These are phyloP conservation scores for Croton setiger DNA, from an alignment of 441 rosid species.

Conservation along the genomic window DNA sequence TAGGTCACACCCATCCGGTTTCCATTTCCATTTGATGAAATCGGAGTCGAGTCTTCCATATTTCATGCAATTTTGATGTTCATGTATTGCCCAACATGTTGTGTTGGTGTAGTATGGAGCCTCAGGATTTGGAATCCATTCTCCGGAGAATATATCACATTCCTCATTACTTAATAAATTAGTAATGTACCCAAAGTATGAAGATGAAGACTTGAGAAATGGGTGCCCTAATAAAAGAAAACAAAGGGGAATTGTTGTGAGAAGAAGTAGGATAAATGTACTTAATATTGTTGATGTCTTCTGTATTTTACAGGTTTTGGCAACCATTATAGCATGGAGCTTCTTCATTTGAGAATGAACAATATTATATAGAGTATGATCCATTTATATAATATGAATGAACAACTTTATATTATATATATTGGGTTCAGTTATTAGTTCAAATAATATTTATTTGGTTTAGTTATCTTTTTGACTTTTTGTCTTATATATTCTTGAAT, in stretches of 20 bases:
- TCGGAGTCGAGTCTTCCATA: conserved; percentile 77
- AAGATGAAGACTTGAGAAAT: background rate
- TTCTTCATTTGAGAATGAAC: conserved; percentile 16
- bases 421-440: too few relatives aligned
- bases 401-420: too few relatives aligned
- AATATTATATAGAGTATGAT: too few relatives aligned
- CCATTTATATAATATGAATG: too few relatives aligned
- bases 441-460: too few relatives aligned
- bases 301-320: conserved; percentile 11
- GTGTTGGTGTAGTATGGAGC: conserved; percentile 73
- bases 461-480: too few relatives aligned
- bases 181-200: background rate
- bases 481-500: too few relatives aligned
- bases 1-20: conserved; percentile 62
- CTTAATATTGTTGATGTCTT: conserved; percentile 32
- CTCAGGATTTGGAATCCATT: conserved; percentile 58
- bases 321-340: conserved; percentile 21
- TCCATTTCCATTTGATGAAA: conserved; percentile 87
- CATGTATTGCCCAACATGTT: conserved; percentile 77
- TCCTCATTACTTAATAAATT: conserved; percentile 22
- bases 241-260: conserved; percentile 51
- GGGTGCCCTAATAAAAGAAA: conserved; percentile 54
- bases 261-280: conserved; percentile 36
- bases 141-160: conserved; percentile 69
- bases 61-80: conserved; percentile 79